Evolutionary conservation across 306 rosid genomes (phyloP).

Genomic region (Adenanthera pavonina): DNA sequence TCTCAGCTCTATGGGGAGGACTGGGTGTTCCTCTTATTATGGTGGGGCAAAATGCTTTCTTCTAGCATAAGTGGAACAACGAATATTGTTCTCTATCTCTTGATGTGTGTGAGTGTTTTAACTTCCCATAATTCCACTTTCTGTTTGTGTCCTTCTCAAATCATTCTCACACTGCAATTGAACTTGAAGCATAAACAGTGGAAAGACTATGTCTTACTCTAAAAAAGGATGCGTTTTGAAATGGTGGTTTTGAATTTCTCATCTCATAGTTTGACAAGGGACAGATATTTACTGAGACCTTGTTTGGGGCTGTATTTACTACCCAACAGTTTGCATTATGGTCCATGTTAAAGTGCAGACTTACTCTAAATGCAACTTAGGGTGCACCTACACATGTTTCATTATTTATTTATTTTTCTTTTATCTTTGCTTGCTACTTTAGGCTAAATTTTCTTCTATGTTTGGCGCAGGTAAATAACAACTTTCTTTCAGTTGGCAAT

Average conservation of each 20-base stretch:
- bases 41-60: conserved; percentile 23
- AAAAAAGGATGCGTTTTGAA: conserved; percentile 8
- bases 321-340: not conserved
- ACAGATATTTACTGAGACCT: not conserved
- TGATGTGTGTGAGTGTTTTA: conserved; percentile 6
- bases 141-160: conserved; percentile 14
- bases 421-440: conserved; percentile 38
- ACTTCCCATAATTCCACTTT: conserved; percentile 24
- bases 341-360: conserved; percentile 20
- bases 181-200: not conserved
- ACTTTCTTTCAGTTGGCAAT: conserved; percentile 94
- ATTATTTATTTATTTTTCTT: conserved; percentile 13
- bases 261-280: conserved; percentile 22
- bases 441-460: conserved; percentile 26
- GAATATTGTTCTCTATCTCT: not conserved
- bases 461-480: conserved; percentile 92
- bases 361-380: conserved; percentile 12
- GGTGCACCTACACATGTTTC: conserved; percentile 20
- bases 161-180: conserved; percentile 10
- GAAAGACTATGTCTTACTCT: conserved; percentile 28
- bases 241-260: conserved; percentile 7
- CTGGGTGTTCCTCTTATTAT: conserved; percentile 5
- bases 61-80: conserved; percentile 3
- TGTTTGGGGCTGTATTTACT: not conserved
- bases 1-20: conserved; percentile 25